phyloP scores from a whole-genome alignment of 2,329 filamentous ascomycete genomes.

The Lomentospora prolificans region DNA sequence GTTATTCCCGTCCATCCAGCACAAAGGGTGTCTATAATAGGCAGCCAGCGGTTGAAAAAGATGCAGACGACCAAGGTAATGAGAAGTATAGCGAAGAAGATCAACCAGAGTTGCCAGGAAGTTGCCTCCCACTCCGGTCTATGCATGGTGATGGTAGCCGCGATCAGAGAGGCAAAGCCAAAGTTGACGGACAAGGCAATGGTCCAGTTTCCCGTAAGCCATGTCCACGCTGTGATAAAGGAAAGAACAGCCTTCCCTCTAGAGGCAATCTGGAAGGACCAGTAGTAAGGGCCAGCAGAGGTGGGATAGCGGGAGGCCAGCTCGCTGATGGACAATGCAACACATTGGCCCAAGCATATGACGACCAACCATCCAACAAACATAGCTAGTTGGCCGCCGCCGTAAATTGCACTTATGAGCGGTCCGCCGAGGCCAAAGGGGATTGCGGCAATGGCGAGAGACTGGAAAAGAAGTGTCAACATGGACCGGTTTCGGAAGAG shows the following conservation, averaged over 20 bases:
- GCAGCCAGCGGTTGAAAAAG: constrained; percentile 47
- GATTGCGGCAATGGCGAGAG: constrained; percentile 16
- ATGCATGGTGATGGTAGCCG: constrained; percentile 9
- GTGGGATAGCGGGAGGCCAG: constrained; percentile 11
- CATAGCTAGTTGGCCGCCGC: constrained; percentile 6
- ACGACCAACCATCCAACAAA: constrained; percentile 12
- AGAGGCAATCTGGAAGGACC: constrained; percentile 13
- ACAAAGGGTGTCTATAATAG: constrained; percentile 48
- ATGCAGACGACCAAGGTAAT: constrained; percentile 44
- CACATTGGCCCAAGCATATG: constrained; percentile 7
- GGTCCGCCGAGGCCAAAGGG: constrained; percentile 7
- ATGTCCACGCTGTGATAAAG: constrained; percentile 64
- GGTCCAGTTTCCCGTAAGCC: constrained; percentile 66
- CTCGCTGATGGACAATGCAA: constrained; percentile 9
- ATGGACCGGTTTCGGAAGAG: constrained; percentile 18
- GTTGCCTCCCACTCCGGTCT: not conserved
- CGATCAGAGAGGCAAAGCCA: constrained; percentile 44
- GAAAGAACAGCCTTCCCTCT: constrained; percentile 21
- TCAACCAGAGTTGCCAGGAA: constrained; percentile 48
- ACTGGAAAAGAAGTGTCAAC: constrained; percentile 19
- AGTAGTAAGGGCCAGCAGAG: constrained; percentile 12
- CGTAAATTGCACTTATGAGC: constrained; percentile 8
- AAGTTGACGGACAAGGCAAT: constrained; percentile 57
- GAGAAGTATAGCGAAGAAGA: constrained; percentile 51
- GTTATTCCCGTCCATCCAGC: constrained; percentile 44